Conservation (phyloP, 1,284 basidiomycete species). For the Gastroboletus turbinatus region DNA sequence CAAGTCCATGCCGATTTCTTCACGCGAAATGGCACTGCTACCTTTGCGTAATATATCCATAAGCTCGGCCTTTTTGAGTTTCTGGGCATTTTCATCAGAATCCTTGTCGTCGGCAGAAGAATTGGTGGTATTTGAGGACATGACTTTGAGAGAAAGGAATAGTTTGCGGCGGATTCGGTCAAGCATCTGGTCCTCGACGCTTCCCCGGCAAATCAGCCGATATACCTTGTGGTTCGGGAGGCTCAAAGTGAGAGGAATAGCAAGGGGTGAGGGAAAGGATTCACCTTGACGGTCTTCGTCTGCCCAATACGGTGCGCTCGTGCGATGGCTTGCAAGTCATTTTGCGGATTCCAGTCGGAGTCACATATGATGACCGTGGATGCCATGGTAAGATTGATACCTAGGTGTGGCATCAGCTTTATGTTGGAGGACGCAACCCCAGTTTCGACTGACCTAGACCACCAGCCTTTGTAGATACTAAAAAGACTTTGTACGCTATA, state of each 20-base stretch:
- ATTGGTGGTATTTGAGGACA: constrained; percentile 39
- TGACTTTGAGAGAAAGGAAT: constrained; percentile 60
- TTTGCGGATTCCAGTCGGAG: constrained; percentile 77
- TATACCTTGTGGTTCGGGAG: constrained; percentile 43
- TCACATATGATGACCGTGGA: constrained; percentile 82
- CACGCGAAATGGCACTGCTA: constrained; percentile 47
- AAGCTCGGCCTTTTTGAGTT: constrained; percentile 46
- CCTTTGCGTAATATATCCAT: constrained; percentile 56
- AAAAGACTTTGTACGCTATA: constrained; percentile 75
- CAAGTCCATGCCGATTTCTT: constrained; percentile 42
- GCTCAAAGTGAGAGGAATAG: neutral
- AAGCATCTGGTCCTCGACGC: constrained; percentile 68
- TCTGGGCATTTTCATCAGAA: constrained; percentile 25
- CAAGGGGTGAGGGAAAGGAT: neutral
- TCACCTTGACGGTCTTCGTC: constrained; percentile 77
- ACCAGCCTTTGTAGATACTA: constrained; percentile 86
- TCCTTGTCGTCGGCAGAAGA: constrained; percentile 19
- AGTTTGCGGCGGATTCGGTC: constrained; percentile 61
- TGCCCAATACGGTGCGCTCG: constrained; percentile 82
- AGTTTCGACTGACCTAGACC: constrained; percentile 59
- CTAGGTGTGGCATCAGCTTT: constrained; percentile 25
- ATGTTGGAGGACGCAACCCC: neutral
- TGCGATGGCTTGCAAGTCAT: constrained; percentile 87
- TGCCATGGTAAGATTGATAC: constrained; percentile 82
- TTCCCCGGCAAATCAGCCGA: constrained; percentile 54